Percentiles rank a stretch among this genome's conserved stretches.
phyloP scores from a whole-genome alignment of 352 stramenopile species.

The Phytopythium montanum region DNA sequence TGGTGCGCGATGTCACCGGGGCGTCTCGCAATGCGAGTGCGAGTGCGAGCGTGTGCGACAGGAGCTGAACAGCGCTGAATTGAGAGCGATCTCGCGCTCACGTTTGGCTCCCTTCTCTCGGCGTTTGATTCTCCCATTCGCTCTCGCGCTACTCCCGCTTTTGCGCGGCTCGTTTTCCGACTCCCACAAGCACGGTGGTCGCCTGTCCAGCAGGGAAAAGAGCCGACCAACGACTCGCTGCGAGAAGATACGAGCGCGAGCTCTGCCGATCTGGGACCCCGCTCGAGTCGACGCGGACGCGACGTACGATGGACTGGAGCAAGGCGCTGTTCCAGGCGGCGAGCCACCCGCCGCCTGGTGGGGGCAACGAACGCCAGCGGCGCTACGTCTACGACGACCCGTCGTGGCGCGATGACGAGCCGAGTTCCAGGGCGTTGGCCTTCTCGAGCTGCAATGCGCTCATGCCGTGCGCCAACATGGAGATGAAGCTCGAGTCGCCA shows the following conservation, averaged over 20 bases:
- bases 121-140: constrained; percentile 8
- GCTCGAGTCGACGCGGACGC: background rate
- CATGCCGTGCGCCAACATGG: background rate
- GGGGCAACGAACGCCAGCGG: constrained; percentile 10
- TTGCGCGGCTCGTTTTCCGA: background rate
- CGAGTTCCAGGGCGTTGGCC: background rate
- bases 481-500: constrained; percentile 6
- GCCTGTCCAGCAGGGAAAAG: constrained; percentile 6
- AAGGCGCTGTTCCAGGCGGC: constrained; percentile 15
- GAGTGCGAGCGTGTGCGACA: constrained; percentile 10
- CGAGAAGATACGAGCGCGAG: background rate
- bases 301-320: constrained; percentile 29
- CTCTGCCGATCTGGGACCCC: constrained; percentile 22
- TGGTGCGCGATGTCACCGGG: constrained; percentile 14
- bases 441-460: background rate
- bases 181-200: background rate
- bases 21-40: background rate
- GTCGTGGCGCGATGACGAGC: constrained; percentile 12
- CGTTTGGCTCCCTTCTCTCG: background rate
- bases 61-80: constrained; percentile 20
- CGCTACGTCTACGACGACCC: constrained; percentile 5
- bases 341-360: constrained; percentile 11
- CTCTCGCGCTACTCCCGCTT: constrained; percentile 7
- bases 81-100: constrained; percentile 23
- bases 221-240: background rate